Conservation (phyloP, 495 filamentous ascomycete species). For the Cercophora scortea region DNA sequence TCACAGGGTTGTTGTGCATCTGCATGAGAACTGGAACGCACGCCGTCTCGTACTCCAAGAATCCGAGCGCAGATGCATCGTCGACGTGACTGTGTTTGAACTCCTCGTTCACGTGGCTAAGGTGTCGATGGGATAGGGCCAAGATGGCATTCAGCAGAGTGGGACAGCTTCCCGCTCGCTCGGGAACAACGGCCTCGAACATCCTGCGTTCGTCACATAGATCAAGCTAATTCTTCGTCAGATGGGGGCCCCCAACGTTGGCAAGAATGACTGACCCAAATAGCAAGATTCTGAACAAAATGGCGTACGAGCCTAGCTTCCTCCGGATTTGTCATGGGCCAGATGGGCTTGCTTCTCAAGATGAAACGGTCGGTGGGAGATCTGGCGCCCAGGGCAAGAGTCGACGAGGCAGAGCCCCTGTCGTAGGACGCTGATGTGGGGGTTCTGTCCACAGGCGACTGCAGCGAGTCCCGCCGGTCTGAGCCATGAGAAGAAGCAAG, state of each 20-base stretch:
- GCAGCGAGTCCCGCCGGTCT: neutral
- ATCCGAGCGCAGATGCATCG: slow-evolving; percentile 3
- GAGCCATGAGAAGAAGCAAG: neutral
- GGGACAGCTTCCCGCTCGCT: slow-evolving; percentile 39
- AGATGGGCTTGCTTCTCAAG: slow-evolving; percentile 9
- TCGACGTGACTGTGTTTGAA: slow-evolving; percentile 22
- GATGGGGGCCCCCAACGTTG: neutral
- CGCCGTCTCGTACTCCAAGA: slow-evolving; percentile 39
- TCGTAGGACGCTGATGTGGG: neutral
- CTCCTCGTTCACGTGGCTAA: slow-evolving; percentile 34
- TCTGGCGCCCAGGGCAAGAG: neutral
- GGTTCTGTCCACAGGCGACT: neutral
- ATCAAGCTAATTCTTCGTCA: slow-evolving; percentile 37
- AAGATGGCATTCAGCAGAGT: slow-evolving; percentile 52
- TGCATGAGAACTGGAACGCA: slow-evolving; percentile 45
- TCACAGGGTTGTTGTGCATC: slow-evolving; percentile 40
- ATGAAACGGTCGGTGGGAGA: slow-evolving; percentile 15
- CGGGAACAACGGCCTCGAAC: slow-evolving; percentile 47
- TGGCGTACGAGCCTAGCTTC: slow-evolving; percentile 40
- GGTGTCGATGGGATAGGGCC: slow-evolving; percentile 48
- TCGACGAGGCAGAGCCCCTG: too few relatives aligned
- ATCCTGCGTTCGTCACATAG: slow-evolving; percentile 46
- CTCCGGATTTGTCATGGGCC: slow-evolving; percentile 29
- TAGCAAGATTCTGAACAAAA: slow-evolving; percentile 40
- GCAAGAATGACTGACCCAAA: slow-evolving; percentile 31